These are phyloP conservation scores for Arthrobotrys musiformis DNA, from an alignment of 2,329 filamentous ascomycete species.

Conservation along the genomic window DNA sequence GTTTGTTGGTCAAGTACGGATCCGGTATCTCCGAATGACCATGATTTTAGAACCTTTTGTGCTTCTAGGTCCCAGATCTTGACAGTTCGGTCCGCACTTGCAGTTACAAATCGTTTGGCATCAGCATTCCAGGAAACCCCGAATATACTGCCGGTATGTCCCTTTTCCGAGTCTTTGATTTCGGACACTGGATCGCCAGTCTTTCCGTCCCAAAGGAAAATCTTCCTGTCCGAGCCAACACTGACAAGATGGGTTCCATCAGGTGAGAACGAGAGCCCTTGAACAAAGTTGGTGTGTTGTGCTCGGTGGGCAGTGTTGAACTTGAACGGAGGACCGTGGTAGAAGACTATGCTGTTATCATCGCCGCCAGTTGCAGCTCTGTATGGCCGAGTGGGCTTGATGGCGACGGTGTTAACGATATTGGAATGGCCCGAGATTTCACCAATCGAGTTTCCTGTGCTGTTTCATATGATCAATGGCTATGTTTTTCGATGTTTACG, in stretches of 20 bases:
- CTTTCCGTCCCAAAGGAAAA: conserved; percentile 96
- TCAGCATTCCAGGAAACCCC: conserved; percentile 89
- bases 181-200: conserved; percentile 83
- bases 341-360: conserved; percentile 88
- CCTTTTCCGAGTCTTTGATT: conserved; percentile 76
- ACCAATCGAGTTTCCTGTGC: conserved; percentile 94
- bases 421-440: conserved; percentile 93
- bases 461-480: conserved; percentile 66
- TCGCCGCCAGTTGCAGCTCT: conserved; percentile 91
- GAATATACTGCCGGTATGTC: conserved; percentile 92
- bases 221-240: conserved; percentile 89
- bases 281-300: conserved; percentile 87
- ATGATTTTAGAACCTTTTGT: conserved; percentile 80
- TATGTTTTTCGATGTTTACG: conserved; percentile 63
- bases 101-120: conserved; percentile 85
- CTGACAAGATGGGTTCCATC: conserved; percentile 84
- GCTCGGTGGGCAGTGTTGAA: conserved; percentile 82
- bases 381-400: conserved; percentile 89
- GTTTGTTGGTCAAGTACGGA: conserved; percentile 89
- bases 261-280: conserved; percentile 87
- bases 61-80: conserved; percentile 91
- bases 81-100: conserved; percentile 92
- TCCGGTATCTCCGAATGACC: conserved; percentile 82
- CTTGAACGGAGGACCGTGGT: conserved; percentile 94
- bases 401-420: conserved; percentile 87